phyloP scores from a whole-genome alignment of 768 basidiomycete genomes.

The Kwoniella europaea region DNA sequence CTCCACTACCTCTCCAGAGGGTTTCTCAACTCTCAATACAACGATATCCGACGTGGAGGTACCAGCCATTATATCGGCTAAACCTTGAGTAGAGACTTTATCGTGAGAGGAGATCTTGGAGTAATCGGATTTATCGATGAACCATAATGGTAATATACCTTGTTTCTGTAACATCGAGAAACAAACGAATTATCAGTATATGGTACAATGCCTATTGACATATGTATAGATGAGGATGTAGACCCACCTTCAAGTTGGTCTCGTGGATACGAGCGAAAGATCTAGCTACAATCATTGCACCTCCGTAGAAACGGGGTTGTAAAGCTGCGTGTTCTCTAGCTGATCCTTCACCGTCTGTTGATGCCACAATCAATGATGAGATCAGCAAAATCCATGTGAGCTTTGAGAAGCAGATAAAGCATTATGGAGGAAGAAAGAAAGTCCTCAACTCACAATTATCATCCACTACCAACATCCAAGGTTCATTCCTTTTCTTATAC shows the following conservation, averaged over 20 bases:
- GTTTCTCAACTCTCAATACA: constrained; percentile 69
- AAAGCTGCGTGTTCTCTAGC: constrained; percentile 97
- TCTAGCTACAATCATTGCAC: constrained; percentile 81
- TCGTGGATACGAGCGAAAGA: constrained; percentile 99
- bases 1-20: constrained; percentile 68
- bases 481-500: constrained; percentile 78
- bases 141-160: constrained; percentile 95
- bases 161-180: constrained; percentile 72
- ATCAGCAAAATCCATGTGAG: background rate
- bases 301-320: constrained; percentile 93
- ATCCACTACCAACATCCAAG: constrained; percentile 93
- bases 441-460: constrained; percentile 62
- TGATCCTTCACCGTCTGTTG: constrained; percentile 85
- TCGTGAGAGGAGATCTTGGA: constrained; percentile 77
- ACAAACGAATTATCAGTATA: background rate
- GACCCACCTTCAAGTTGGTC: constrained; percentile 87
- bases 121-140: constrained; percentile 84
- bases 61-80: constrained; percentile 65
- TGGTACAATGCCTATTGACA: background rate
- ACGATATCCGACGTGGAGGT: constrained; percentile 61
- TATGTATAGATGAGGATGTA: background rate
- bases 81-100: constrained; percentile 78
- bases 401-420: no score
- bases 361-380: background rate
- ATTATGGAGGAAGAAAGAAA: background rate